Evolutionary conservation across 805 yeast species (phyloP).

Genomic region (Ogataea salicorniae): DNA sequence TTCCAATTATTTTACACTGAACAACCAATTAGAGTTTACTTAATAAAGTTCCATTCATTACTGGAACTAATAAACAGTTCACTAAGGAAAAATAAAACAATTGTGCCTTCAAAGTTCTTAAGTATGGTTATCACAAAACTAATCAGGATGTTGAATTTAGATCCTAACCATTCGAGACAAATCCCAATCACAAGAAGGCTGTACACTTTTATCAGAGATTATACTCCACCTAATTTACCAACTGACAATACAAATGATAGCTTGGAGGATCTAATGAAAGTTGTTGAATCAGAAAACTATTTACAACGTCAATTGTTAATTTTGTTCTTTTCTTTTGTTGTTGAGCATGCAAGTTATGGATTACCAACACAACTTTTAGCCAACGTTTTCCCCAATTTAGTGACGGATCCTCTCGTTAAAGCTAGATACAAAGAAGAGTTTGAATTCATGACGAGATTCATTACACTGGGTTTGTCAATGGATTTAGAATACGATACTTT

Average conservation of each 20-base stretch:
- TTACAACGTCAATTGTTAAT: slow-evolving; percentile 64
- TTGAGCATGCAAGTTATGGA: slow-evolving; percentile 24
- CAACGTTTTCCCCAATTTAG: slow-evolving; percentile 8
- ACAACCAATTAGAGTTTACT: slow-evolving; percentile 32
- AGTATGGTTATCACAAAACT: slow-evolving; percentile 61
- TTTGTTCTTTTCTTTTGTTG: slow-evolving; percentile 51
- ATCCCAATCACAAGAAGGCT: slow-evolving; percentile 54
- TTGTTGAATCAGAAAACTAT: slow-evolving; percentile 50
- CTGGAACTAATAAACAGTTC: slow-evolving; percentile 60
- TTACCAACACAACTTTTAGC: slow-evolving; percentile 4
- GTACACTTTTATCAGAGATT: slow-evolving; percentile 58
- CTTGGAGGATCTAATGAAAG: slow-evolving; percentile 34
- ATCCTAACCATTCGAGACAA: slow-evolving; percentile 30
- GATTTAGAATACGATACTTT: slow-evolving; percentile 54
- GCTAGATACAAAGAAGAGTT: slow-evolving; percentile 3
- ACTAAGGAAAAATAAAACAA: slow-evolving; percentile 56
- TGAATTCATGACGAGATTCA: slow-evolving; percentile 23
- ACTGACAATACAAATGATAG: slow-evolving; percentile 30
- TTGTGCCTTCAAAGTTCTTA: slow-evolving; percentile 76
- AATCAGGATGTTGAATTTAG: slow-evolving; percentile 44
- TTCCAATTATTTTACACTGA: slow-evolving; percentile 5
- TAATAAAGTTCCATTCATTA: slow-evolving; percentile 58
- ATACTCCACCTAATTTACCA: slow-evolving; percentile 42
- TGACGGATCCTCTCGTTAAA: slow-evolving; percentile 1
- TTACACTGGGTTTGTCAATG: slow-evolving; percentile 50